These are phyloP conservation scores for Dendrocalamus sinicus DNA, from an alignment of 176 grass and related monocot genomes.

Conservation along the genomic window DNA sequence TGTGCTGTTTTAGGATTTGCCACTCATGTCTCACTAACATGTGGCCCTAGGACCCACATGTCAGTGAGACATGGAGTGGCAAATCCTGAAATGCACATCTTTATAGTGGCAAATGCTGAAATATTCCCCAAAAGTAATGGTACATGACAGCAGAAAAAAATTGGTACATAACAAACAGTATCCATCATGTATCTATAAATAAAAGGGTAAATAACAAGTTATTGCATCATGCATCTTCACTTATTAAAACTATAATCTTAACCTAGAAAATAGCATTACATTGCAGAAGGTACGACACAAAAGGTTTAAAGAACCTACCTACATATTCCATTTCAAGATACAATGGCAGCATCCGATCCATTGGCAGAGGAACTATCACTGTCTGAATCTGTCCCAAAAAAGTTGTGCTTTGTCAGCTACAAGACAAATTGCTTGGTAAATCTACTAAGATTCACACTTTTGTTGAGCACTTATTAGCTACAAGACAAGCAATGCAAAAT, in stretches of 20 bases:
- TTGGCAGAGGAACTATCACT: conserved; percentile 74
- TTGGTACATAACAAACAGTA: background rate
- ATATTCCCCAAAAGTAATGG: background rate
- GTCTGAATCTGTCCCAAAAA: conserved; percentile 72
- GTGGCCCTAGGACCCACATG: too few species aligned
- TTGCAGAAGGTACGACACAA: background rate
- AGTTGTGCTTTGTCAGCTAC: background rate
- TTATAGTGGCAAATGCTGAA: too few species aligned
- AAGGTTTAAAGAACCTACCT: conserved; percentile 34
- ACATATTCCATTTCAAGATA: conserved; percentile 43
- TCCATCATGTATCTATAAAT: background rate
- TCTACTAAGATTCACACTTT: background rate
- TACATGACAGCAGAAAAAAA: background rate
- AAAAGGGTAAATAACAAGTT: background rate
- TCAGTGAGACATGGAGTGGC: too few species aligned
- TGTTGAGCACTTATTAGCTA: conserved; percentile 2
- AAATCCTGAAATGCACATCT: too few species aligned
- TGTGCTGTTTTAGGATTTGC: too few species aligned
- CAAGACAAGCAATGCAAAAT: background rate
- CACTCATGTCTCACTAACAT: too few species aligned
- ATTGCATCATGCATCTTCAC: background rate
- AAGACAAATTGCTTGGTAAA: background rate
- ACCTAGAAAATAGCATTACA: background rate
- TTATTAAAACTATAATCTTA: background rate
- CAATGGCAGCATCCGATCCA: conserved; percentile 64